Percentiles rank a stretch among this genome's conserved stretches.
phyloP scores from a whole-genome alignment of 495 filamentous ascomycete genomes.

The Sporormia fimetaria region DNA sequence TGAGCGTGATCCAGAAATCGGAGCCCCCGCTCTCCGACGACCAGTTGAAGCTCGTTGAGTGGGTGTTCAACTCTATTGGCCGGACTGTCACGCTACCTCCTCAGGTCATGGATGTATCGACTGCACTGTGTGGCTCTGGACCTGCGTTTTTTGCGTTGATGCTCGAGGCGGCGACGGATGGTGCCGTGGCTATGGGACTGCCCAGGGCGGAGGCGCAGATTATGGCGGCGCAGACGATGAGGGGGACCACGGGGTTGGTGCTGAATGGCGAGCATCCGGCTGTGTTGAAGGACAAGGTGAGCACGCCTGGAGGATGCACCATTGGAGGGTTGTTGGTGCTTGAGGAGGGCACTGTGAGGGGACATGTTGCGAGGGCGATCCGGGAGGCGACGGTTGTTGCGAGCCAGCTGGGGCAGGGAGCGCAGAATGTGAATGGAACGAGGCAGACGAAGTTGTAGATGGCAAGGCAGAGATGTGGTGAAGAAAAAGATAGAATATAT shows the following conservation, averaged over 20 bases:
- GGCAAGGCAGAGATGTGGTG: not conserved
- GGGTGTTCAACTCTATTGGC: conserved; percentile 67
- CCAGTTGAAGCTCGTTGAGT: conserved; percentile 48
- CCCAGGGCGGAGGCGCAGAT: conserved; percentile 63
- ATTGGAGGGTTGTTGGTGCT: conserved; percentile 65
- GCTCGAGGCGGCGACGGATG: conserved; percentile 65
- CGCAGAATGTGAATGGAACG: conserved; percentile 40
- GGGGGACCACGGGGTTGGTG: conserved; percentile 61
- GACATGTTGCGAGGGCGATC: conserved; percentile 59
- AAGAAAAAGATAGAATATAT: too few species aligned
- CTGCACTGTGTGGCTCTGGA: conserved; percentile 64
- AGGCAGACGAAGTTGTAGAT: conserved; percentile 25
- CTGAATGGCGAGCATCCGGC: conserved; percentile 66
- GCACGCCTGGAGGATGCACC: conserved; percentile 70
- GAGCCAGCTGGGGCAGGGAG: conserved; percentile 49
- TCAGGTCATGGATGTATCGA: conserved; percentile 59
- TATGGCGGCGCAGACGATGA: conserved; percentile 72
- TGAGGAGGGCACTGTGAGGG: conserved; percentile 63
- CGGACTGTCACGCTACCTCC: conserved; percentile 54
- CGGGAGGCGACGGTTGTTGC: conserved; percentile 68
- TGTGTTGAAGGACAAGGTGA: conserved; percentile 63
- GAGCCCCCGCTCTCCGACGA: conserved; percentile 44
- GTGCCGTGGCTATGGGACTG: conserved; percentile 69
- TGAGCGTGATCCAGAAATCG: conserved; percentile 64
- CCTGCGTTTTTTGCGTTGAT: conserved; percentile 72